Evolutionary conservation across 805 yeast species (phyloP).

Genomic region (Phaffomyces opuntiae): DNA sequence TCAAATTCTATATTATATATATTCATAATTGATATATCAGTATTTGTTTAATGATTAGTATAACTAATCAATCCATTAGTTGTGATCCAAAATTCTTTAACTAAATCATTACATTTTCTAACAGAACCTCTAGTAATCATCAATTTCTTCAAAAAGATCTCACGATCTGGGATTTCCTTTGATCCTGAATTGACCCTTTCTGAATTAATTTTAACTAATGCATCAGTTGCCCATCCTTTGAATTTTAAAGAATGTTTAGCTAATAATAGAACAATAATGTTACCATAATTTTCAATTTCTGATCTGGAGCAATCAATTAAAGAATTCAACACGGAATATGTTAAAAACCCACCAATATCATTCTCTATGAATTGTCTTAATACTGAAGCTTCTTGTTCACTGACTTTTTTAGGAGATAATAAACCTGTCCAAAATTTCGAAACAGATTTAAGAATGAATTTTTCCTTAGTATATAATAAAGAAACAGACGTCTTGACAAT

Average conservation of each 20-base stretch:
- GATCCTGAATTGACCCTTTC: slow-evolving; percentile 20
- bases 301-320: slow-evolving; percentile 51
- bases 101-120: slow-evolving; percentile 48
- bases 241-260: slow-evolving; percentile 43
- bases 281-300: slow-evolving; percentile 50
- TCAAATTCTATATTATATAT: too few relatives aligned
- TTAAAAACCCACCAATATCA: slow-evolving; percentile 23
- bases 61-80: slow-evolving; percentile 42
- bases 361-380: slow-evolving; percentile 26
- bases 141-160: slow-evolving; percentile 45
- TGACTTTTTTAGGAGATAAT: slow-evolving; percentile 39
- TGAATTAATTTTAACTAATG: slow-evolving; percentile 24
- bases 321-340: slow-evolving; percentile 33
- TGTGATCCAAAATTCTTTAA: slow-evolving; percentile 60
- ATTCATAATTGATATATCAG: too few relatives aligned
- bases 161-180: slow-evolving; percentile 27
- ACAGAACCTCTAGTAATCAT: slow-evolving; percentile 55
- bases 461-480: slow-evolving; percentile 37
- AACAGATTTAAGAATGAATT: slow-evolving; percentile 41
- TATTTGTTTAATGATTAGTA: not conserved
- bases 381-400: slow-evolving; percentile 32
- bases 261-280: slow-evolving; percentile 40
- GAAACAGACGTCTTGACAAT: slow-evolving; percentile 22
- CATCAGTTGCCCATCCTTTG: slow-evolving; percentile 39
- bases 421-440: slow-evolving; percentile 48